These are phyloP conservation scores for Penicillium sp. DNA, from an alignment of 2,329 filamentous ascomycete genomes.

Conservation along the genomic window DNA sequence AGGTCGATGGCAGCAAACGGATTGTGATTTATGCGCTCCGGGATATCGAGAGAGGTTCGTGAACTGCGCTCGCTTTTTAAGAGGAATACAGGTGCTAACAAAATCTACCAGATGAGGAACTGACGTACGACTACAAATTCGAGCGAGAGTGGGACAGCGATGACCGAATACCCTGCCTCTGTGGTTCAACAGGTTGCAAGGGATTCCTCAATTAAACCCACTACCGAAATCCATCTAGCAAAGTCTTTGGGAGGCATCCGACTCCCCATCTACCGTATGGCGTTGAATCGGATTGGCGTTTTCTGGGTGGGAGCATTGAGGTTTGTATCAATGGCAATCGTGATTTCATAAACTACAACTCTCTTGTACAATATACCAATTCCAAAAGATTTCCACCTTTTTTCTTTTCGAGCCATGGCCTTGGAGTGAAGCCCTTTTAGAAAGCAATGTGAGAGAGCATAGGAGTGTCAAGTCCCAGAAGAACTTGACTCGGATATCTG, in stretches of 20 bases:
- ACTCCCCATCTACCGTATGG: constrained; percentile 10
- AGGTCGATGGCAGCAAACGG: constrained; percentile 94
- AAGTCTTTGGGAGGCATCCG: background rate
- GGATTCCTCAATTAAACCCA: constrained; percentile 85
- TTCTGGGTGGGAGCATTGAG: constrained; percentile 14
- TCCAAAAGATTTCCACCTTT: constrained; percentile 13
- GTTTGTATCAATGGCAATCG: constrained; percentile 17
- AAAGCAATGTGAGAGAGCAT: background rate
- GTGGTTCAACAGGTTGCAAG: constrained; percentile 93
- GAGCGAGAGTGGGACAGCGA: constrained; percentile 93
- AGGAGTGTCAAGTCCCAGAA: background rate
- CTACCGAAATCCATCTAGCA: background rate
- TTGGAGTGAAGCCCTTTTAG: background rate
- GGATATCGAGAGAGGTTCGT: constrained; percentile 91
- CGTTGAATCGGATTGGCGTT: constrained; percentile 17
- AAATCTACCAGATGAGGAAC: constrained; percentile 74
- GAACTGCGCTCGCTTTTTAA: background rate
- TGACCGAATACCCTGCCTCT: constrained; percentile 95
- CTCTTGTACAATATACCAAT: constrained; percentile 30
- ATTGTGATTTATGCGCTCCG: constrained; percentile 98
- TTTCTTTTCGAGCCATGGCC: background rate
- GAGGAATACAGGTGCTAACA: constrained; percentile 18
- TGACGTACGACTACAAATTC: constrained; percentile 99
- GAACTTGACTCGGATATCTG: background rate
- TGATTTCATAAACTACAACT: constrained; percentile 23